Conservation (phyloP, 805 yeast genomes). For the Wickerhamomyces canadensis region DNA sequence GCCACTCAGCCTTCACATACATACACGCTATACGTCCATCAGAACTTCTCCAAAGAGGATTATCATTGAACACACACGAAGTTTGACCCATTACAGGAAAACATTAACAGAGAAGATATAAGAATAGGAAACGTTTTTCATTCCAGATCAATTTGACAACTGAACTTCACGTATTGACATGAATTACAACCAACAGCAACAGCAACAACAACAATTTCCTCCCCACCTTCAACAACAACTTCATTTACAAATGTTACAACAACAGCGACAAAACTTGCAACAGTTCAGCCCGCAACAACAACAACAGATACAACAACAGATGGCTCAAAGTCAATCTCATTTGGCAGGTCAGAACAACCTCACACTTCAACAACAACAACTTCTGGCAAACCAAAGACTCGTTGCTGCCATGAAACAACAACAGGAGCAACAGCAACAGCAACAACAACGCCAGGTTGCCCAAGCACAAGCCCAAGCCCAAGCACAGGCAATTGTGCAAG, state of each 20-base stretch:
- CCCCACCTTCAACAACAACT: conserved; percentile 3
- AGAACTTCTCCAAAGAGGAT: no score
- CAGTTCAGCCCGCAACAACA: not conserved
- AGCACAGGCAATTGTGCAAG: not conserved
- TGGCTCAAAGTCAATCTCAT: not conserved
- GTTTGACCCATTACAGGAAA: no score
- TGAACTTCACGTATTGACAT: not conserved
- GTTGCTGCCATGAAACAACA: conserved; percentile 2
- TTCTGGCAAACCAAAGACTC: conserved; percentile 1
- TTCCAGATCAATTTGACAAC: conserved; percentile 2
- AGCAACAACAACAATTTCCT: conserved; percentile 3
- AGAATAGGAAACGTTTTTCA: no score
- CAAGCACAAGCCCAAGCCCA: no score
- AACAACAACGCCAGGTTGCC: not conserved
- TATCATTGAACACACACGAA: no score
- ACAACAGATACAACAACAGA: not conserved
- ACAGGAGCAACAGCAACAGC: not conserved
- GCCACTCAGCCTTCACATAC: no score
- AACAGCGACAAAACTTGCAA: conserved; percentile 2
- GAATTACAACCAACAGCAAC: conserved; percentile 1
- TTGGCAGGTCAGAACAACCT: not conserved
- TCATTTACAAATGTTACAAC: not conserved
- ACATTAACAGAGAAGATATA: no score
- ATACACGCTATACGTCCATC: no score
- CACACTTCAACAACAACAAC: not conserved